phyloP scores from a whole-genome alignment of 1,284 basidiomycete species.

The Schizophyllum amplum region DNA sequence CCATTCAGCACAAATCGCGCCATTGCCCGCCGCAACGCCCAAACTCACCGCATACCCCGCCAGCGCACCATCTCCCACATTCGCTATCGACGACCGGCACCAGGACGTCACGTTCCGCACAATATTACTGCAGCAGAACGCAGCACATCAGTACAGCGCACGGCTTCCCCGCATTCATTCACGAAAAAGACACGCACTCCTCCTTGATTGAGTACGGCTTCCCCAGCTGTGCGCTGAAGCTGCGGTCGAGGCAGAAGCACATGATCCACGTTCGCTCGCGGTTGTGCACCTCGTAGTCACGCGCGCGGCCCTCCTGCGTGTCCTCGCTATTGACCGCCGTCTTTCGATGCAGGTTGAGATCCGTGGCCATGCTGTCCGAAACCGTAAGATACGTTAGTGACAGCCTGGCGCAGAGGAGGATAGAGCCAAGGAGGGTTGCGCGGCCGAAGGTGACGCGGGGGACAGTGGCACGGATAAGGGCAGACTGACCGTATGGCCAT shows the following conservation, averaged over 20 bases:
- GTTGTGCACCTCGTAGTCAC: slow-evolving; percentile 83
- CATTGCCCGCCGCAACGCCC: not conserved
- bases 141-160: not conserved
- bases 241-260: slow-evolving; percentile 87
- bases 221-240: slow-evolving; percentile 91
- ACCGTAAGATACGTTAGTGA: no score
- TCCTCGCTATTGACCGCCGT: slow-evolving; percentile 62
- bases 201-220: slow-evolving; percentile 81
- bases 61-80: slow-evolving; percentile 55
- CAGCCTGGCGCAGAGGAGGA: no score
- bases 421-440: not conserved
- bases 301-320: slow-evolving; percentile 64
- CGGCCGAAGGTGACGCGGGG: no score
- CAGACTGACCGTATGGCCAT: slow-evolving; percentile 69
- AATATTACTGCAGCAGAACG: slow-evolving; percentile 54
- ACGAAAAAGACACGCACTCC: slow-evolving; percentile 50
- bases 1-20: not conserved
- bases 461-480: no score
- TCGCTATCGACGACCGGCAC: slow-evolving; percentile 54
- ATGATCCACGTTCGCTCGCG: slow-evolving; percentile 92
- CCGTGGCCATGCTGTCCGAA: slow-evolving; percentile 94
- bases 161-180: not conserved
- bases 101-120: slow-evolving; percentile 79
- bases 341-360: slow-evolving; percentile 92
- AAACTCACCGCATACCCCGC: slow-evolving; percentile 62